A percentile compares a stretch with the other conserved stretches of the same genome.
These are phyloP conservation scores for Lactifluus subvellereus DNA, from an alignment of 768 basidiomycete genomes.

Conservation along the genomic window DNA sequence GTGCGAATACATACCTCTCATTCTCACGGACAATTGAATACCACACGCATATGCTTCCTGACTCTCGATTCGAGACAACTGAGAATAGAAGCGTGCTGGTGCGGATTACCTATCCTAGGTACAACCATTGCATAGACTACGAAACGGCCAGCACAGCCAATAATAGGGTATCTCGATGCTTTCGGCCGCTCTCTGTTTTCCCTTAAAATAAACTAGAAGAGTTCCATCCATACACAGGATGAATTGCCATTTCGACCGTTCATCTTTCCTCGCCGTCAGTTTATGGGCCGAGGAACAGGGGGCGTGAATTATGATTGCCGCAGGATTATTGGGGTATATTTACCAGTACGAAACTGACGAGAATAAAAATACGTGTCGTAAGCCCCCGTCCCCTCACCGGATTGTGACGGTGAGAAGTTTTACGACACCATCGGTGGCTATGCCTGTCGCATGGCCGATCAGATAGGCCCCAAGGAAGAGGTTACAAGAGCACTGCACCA, in stretches of 20 bases:
- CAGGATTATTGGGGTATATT: neutral
- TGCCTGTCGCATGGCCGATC: conserved; percentile 38
- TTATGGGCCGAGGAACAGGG: neutral
- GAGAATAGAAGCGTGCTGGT: neutral
- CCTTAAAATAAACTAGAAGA: neutral
- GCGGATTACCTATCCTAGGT: neutral
- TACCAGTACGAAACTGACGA: neutral
- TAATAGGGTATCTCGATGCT: neutral
- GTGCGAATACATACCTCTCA: conserved; percentile 4
- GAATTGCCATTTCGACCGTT: neutral
- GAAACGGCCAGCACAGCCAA: neutral
- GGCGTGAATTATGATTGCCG: neutral
- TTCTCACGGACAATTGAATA: neutral
- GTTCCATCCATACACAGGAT: neutral
- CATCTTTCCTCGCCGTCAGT: neutral
- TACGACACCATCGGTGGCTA: conserved; percentile 54
- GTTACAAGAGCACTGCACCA: conserved; percentile 29
- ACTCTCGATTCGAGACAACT: neutral
- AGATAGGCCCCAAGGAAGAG: neutral
- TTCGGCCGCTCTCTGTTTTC: neutral
- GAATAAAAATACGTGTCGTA: neutral
- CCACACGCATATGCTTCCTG: neutral
- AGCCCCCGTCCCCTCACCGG: conserved; percentile 23
- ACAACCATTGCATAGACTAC: neutral
- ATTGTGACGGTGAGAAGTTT: conserved; percentile 47